A percentile compares a stretch with the other conserved stretches of the same genome.
phyloP scores from a whole-genome alignment of 2,329 filamentous ascomycete species.

The Exophiala alcalophila region DNA sequence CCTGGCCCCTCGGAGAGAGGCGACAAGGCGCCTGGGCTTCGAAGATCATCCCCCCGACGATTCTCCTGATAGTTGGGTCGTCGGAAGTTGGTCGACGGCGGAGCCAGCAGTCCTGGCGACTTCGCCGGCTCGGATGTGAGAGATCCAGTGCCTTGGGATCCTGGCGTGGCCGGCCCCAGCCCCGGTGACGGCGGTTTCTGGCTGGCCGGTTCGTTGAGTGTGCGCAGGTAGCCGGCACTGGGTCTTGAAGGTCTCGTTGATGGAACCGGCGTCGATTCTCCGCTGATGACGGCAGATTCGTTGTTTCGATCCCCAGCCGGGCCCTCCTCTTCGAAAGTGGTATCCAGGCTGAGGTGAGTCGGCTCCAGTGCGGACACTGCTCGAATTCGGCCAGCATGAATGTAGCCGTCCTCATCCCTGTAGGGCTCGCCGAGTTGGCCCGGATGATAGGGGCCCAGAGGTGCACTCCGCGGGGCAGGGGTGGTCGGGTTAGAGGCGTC shows the following conservation, averaged over 20 bases:
- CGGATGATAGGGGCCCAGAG: constrained; percentile 30
- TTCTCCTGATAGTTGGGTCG: constrained; percentile 39
- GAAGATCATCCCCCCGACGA: too few relatives aligned
- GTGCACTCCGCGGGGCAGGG: constrained; percentile 42
- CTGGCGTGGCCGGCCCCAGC: constrained; percentile 40
- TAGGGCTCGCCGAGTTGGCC: constrained; percentile 28
- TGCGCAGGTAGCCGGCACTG: constrained; percentile 18
- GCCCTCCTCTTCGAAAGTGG: constrained; percentile 33
- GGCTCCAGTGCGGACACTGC: constrained; percentile 62
- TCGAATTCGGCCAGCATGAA: constrained; percentile 37
- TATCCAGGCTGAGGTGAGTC: constrained; percentile 46
- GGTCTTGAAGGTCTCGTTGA: constrained; percentile 11
- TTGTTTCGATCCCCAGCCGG: constrained; percentile 11
- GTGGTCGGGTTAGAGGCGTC: constrained; percentile 44
- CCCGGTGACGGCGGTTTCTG: constrained; percentile 36
- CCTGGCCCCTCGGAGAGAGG: too few relatives aligned
- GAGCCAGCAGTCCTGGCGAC: constrained; percentile 25
- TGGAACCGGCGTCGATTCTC: constrained; percentile 5
- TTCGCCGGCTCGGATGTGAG: constrained; percentile 21
- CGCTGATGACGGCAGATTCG: constrained; percentile 16
- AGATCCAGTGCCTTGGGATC: constrained; percentile 35
- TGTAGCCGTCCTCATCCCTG: constrained; percentile 7
- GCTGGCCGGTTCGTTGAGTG: constrained; percentile 21
- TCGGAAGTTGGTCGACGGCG: constrained; percentile 22
- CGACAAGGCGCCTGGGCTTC: too few relatives aligned